phyloP scores from a whole-genome alignment of 768 basidiomycete genomes.

The Pleurotus eryngii region DNA sequence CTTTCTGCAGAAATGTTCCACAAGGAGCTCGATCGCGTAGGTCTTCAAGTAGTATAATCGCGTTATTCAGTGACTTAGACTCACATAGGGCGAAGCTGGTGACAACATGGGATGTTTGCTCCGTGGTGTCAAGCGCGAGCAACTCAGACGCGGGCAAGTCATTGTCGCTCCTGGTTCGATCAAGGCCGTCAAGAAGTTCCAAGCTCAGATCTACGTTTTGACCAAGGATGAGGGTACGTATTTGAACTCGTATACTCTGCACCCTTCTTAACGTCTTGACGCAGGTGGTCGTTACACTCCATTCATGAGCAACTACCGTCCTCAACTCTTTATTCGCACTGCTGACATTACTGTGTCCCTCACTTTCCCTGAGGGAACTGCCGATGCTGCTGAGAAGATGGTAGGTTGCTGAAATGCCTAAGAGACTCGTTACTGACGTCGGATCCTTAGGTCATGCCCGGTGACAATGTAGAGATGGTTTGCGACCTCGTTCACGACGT shows the following conservation, averaged over 20 bases:
- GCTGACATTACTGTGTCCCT: constrained; percentile 87
- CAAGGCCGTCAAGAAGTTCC: constrained; percentile 93
- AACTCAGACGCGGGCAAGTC: constrained; percentile 90
- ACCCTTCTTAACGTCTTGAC: constrained; percentile 13
- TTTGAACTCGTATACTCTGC: not conserved
- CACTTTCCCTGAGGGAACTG: constrained; percentile 82
- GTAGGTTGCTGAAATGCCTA: constrained; percentile 29
- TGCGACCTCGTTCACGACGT: constrained; percentile 82
- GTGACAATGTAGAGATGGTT: constrained; percentile 94
- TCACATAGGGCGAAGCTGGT: constrained; percentile 82
- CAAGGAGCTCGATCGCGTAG: constrained; percentile 93
- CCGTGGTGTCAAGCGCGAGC: constrained; percentile 96
- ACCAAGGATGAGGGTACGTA: constrained; percentile 78
- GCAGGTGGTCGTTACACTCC: constrained; percentile 80
- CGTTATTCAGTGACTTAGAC: constrained; percentile 1
- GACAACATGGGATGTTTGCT: constrained; percentile 99
- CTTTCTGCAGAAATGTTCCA: constrained; percentile 89
- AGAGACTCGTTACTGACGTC: not conserved
- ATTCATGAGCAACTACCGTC: constrained; percentile 92
- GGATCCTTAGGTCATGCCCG: constrained; percentile 79
- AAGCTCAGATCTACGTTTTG: constrained; percentile 88
- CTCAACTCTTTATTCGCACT: constrained; percentile 94
- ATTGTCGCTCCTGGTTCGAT: constrained; percentile 86
- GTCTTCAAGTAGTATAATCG: constrained; percentile 14
- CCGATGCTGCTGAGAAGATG: constrained; percentile 85